Conservation (phyloP, 306 rosid genomes). For the Ormosia emarginata region DNA sequence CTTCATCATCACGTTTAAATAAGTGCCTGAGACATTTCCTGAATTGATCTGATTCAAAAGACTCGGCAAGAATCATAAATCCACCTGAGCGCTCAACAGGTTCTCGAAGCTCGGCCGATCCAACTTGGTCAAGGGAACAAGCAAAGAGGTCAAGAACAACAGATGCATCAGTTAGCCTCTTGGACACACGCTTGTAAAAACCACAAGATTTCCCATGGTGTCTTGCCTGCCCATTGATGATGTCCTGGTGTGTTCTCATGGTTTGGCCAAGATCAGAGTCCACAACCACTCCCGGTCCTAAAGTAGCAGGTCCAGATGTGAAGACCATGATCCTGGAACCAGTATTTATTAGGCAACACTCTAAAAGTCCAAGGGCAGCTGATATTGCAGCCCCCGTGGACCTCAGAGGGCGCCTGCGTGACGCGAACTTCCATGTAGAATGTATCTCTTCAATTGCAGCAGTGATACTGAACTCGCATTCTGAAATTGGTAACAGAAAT, state of each 20-base stretch:
- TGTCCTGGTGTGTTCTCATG: conserved; percentile 74
- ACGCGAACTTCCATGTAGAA: conserved; percentile 27
- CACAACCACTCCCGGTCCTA: conserved; percentile 74
- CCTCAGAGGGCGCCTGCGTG: conserved; percentile 59
- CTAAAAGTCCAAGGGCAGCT: conserved; percentile 74
- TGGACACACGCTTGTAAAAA: conserved; percentile 56
- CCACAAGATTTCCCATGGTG: conserved; percentile 46
- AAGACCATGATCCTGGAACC: conserved; percentile 89
- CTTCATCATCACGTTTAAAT: conserved; percentile 53
- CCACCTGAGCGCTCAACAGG: conserved; percentile 82
- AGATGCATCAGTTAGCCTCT: conserved; percentile 55
- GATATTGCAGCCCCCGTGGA: conserved; percentile 81
- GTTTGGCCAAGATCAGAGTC: conserved; percentile 48
- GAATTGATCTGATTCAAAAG: conserved; percentile 70
- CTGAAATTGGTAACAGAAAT: conserved; percentile 68
- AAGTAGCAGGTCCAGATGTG: conserved; percentile 85
- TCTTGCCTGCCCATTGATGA: conserved; percentile 54
- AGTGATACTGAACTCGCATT: conserved; percentile 70
- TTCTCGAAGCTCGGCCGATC: conserved; percentile 65
- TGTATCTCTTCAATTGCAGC: conserved; percentile 74
- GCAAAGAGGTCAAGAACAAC: conserved; percentile 76
- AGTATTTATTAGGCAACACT: conserved; percentile 52
- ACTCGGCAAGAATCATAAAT: conserved; percentile 69
- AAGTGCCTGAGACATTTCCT: conserved; percentile 62
- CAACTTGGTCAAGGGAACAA: conserved; percentile 89